Percentiles rank a stretch among this genome's conserved stretches.
phyloP scores from a whole-genome alignment of 495 filamentous ascomycete genomes.

The Aspergillus affinis region DNA sequence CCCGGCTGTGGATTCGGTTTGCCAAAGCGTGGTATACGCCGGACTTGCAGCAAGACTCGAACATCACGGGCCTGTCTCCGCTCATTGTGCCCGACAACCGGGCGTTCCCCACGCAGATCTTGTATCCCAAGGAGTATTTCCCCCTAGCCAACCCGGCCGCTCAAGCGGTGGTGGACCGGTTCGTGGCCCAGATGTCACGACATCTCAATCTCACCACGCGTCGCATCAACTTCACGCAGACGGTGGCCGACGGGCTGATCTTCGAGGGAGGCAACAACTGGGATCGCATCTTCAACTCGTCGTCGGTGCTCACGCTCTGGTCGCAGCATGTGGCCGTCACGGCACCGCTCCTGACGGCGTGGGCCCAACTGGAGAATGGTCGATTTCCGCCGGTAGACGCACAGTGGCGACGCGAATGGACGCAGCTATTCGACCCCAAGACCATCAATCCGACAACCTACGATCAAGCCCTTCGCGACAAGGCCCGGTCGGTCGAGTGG shows the following conservation, averaged over 20 bases:
- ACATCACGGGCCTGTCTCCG: slow-evolving; percentile 5
- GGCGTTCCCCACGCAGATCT: slow-evolving; percentile 3
- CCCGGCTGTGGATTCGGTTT: slow-evolving; percentile 4
- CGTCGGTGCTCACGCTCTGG: slow-evolving; percentile 4
- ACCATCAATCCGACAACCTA: neutral
- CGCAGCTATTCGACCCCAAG: neutral
- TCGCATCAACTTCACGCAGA: neutral
- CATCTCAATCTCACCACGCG: neutral
- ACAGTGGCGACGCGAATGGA: slow-evolving; percentile 11
- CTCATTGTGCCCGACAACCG: slow-evolving; percentile 7
- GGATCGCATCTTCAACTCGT: slow-evolving; percentile 1
- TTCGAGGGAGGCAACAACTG: neutral
- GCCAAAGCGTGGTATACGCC: slow-evolving; percentile 14
- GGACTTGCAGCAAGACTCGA: slow-evolving; percentile 3
- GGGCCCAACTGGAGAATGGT: neutral
- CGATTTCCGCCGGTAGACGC: slow-evolving; percentile 11
- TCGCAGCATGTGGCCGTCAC: neutral
- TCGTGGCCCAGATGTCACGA: neutral
- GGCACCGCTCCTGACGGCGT: slow-evolving; percentile 3
- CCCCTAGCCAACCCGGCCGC: slow-evolving; percentile 5
- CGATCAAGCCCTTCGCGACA: neutral
- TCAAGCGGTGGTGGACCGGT: neutral
- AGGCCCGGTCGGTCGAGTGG: slow-evolving; percentile 1
- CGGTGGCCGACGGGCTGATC: neutral
- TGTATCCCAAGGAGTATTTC: slow-evolving; percentile 10